phyloP scores from a whole-genome alignment of 108 stramenopile genomes.

The Nitzschia palea region DNA sequence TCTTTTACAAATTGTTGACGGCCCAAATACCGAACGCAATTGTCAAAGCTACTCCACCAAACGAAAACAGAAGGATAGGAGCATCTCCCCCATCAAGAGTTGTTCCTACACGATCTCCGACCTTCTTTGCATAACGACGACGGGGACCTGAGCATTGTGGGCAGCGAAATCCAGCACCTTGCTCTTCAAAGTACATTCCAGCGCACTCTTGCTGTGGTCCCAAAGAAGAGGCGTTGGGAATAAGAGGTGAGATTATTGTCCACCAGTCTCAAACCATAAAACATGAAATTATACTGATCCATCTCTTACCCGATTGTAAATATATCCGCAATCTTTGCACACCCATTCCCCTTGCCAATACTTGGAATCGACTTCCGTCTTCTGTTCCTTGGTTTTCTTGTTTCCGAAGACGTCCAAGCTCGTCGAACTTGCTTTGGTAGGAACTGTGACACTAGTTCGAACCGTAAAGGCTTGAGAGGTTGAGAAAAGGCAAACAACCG shows the following conservation, averaged over 20 bases:
- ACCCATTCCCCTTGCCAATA: conserved; percentile 99
- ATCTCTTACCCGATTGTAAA: conserved; percentile 85
- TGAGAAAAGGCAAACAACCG: neutral
- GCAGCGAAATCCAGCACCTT: conserved; percentile 92
- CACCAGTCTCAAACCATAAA: too few relatives aligned
- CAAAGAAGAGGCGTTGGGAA: neutral
- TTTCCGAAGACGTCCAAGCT: conserved; percentile 83
- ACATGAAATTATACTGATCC: too few relatives aligned
- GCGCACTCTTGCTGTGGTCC: conserved; percentile 78
- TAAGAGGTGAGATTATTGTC: too few relatives aligned
- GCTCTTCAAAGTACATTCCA: conserved; percentile 93
- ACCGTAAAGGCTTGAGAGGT: conserved; percentile 16
- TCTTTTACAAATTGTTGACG: conserved; percentile 83
- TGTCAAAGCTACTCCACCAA: conserved; percentile 88
- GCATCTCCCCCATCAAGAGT: conserved; percentile 96
- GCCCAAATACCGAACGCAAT: conserved; percentile 91
- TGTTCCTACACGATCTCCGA: conserved; percentile 93
- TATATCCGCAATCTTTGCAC: conserved; percentile 97
- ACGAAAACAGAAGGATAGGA: conserved; percentile 91
- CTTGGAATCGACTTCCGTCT: conserved; percentile 58
- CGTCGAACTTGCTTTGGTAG: conserved; percentile 3
- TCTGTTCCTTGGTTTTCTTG: conserved; percentile 65
- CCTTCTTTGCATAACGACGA: conserved; percentile 97
- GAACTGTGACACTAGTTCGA: neutral
- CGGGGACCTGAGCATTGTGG: conserved; percentile 97